Conservation (phyloP, 306 rosid genomes). For the Carpinus fangiana region DNA sequence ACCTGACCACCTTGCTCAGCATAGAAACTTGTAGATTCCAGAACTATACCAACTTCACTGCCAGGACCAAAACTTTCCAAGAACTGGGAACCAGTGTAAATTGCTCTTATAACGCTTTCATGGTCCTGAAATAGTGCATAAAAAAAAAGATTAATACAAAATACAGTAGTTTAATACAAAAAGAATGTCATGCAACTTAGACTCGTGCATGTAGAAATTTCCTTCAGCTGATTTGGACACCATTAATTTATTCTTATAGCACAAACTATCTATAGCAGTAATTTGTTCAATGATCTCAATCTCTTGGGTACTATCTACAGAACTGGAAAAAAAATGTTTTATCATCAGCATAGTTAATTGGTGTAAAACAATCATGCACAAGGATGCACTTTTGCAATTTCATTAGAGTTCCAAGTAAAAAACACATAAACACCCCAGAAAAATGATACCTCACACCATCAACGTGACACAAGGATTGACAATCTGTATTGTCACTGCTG, state of each 20-base stretch:
- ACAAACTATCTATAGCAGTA: neutral
- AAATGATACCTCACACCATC: neutral
- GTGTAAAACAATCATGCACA: neutral
- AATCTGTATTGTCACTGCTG: neutral
- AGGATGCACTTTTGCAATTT: neutral
- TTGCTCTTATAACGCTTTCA: conserved; percentile 73
- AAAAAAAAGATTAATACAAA: conserved; percentile 29
- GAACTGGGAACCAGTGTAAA: conserved; percentile 79
- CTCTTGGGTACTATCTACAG: neutral
- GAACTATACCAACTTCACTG: conserved; percentile 71
- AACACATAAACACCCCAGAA: neutral
- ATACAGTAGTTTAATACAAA: conserved; percentile 11
- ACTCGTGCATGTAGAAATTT: neutral
- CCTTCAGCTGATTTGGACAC: conserved; percentile 2
- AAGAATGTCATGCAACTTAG: conserved; percentile 13
- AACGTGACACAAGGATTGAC: neutral
- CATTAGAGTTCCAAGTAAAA: neutral
- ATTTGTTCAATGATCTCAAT: neutral
- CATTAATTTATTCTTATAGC: neutral
- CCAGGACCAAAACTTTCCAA: conserved; percentile 53
- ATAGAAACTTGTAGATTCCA: conserved; percentile 94
- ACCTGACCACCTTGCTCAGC: conserved; percentile 99
- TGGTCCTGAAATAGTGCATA: conserved; percentile 57
- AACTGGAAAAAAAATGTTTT: neutral
- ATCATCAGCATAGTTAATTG: neutral